A percentile compares a stretch with the other conserved stretches of the same genome.
Evolutionary conservation across 805 yeast species (phyloP).

Genomic region (Hanseniaspora nectarophila): DNA sequence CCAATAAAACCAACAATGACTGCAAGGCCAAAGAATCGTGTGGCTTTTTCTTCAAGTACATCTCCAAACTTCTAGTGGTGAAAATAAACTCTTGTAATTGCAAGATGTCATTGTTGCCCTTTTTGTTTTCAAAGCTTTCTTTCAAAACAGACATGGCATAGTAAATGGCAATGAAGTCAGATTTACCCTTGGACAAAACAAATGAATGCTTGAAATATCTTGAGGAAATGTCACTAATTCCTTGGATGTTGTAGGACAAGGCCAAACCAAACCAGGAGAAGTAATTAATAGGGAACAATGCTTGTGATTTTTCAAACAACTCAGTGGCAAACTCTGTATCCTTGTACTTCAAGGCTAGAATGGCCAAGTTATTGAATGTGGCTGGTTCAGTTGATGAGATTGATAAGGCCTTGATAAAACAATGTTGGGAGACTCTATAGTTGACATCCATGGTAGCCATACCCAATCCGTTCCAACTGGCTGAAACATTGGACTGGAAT

Average conservation of each 20-base stretch:
- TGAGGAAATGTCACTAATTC: constrained; percentile 40
- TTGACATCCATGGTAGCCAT: constrained; percentile 52
- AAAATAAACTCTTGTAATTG: constrained; percentile 54
- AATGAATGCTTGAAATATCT: constrained; percentile 66
- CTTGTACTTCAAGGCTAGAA: constrained; percentile 53
- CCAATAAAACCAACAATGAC: constrained; percentile 46
- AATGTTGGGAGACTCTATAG: constrained; percentile 77
- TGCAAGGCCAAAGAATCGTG: constrained; percentile 46
- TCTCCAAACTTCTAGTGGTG: constrained; percentile 55
- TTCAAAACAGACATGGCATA: constrained; percentile 51
- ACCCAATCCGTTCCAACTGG: constrained; percentile 77
- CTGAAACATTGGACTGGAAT: constrained; percentile 55
- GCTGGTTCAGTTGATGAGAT: constrained; percentile 54
- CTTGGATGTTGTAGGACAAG: constrained; percentile 40
- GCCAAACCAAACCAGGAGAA: constrained; percentile 85
- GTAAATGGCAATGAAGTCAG: constrained; percentile 56
- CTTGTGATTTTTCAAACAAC: constrained; percentile 61
- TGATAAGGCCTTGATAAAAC: constrained; percentile 70
- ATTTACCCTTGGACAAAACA: constrained; percentile 60
- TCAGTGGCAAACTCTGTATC: constrained; percentile 64
- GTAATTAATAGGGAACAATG: constrained; percentile 65
- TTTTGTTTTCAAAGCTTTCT: constrained; percentile 30
- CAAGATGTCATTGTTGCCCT: constrained; percentile 37
- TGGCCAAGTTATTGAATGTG: constrained; percentile 74
- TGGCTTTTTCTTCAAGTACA: constrained; percentile 52